These are phyloP conservation scores for Trichoderma arundinaceum DNA, from an alignment of 2,329 filamentous ascomycete genomes.

Conservation along the genomic window DNA sequence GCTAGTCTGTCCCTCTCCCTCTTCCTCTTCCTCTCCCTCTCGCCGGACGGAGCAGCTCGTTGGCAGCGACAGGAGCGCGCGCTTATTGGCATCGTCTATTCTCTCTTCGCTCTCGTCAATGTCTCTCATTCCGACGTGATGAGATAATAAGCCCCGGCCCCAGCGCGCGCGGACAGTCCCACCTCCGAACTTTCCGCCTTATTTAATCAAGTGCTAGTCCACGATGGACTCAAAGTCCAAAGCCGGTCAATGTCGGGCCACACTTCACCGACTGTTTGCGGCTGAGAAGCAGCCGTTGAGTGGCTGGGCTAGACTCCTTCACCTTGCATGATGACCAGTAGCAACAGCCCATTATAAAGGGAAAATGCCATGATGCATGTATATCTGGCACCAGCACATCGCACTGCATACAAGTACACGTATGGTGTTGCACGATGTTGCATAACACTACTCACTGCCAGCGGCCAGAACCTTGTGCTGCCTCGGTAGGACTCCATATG, in stretches of 20 bases:
- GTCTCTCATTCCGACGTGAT: not conserved
- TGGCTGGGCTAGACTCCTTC: constrained; percentile 14
- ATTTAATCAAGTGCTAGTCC: constrained; percentile 12
- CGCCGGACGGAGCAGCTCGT: no score
- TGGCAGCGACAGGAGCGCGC: no score
- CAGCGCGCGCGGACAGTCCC: constrained; percentile 5
- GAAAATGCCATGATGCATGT: constrained; percentile 11
- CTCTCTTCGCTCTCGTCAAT: not conserved
- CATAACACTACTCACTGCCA: not conserved
- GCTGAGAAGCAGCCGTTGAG: constrained; percentile 19
- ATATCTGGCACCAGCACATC: not conserved
- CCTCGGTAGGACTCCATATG: not conserved
- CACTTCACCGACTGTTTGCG: constrained; percentile 28
- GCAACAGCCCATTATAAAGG: constrained; percentile 19
- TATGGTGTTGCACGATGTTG: not conserved
- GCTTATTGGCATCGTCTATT: no score
- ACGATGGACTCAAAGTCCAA: constrained; percentile 10
- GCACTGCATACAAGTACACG: not conserved
- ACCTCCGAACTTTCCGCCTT: constrained; percentile 18
- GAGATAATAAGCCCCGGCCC: not conserved
- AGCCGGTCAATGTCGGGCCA: constrained; percentile 25
- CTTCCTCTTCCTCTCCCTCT: no score
- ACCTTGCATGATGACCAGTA: constrained; percentile 23
- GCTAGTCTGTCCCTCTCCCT: no score
- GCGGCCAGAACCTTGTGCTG: constrained; percentile 6